Evolutionary conservation across 768 basidiomycete species (phyloP).

Genomic region (Gymnopilus junonius): DNA sequence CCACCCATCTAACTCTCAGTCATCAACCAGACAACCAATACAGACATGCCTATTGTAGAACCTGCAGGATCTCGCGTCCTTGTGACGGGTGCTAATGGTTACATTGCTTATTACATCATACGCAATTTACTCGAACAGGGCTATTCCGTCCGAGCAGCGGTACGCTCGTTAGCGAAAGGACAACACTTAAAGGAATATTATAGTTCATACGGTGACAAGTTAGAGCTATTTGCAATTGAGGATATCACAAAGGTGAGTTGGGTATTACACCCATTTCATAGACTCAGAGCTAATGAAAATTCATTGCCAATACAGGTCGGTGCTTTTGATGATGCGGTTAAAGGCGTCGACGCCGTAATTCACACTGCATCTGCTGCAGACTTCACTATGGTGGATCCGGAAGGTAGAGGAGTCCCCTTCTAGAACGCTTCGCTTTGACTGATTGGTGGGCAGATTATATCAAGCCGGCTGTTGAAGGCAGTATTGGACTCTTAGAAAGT

Average conservation of each 20-base stretch:
- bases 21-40: too few species aligned
- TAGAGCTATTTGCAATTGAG: conserved; percentile 66
- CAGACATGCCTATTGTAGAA: neutral
- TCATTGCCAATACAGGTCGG: neutral
- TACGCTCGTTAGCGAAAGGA: conserved; percentile 63
- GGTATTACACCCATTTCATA: neutral
- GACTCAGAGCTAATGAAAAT: neutral
- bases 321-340: neutral
- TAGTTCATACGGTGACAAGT: conserved; percentile 58
- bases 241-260: conserved; percentile 54
- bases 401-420: too few species aligned
- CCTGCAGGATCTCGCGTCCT: conserved; percentile 34
- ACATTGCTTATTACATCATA: conserved; percentile 61
- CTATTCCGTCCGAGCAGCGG: conserved; percentile 67
- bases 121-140: conserved; percentile 59
- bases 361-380: neutral
- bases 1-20: too few species aligned
- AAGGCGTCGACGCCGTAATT: neutral
- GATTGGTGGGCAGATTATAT: too few species aligned
- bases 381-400: neutral
- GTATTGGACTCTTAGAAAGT: neutral
- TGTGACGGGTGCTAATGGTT: too few species aligned
- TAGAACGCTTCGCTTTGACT: too few species aligned
- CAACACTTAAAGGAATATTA: conserved; percentile 58
- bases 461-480: neutral